phyloP scores from a whole-genome alignment of 208 protist genomes.

The Leishmania lainsoni region DNA sequence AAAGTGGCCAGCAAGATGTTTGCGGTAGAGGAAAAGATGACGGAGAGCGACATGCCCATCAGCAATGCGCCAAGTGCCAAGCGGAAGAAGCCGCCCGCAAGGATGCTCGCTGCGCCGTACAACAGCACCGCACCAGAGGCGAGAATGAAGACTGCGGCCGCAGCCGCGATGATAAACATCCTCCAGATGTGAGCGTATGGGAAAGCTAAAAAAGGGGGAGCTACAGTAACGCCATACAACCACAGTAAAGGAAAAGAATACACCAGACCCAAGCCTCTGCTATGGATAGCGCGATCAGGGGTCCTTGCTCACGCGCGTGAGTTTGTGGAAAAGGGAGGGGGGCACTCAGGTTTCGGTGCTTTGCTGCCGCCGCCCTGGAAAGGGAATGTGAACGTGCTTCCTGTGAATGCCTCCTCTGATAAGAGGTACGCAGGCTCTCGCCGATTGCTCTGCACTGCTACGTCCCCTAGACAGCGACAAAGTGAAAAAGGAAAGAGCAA shows the following conservation, averaged over 20 bases:
- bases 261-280: not conserved
- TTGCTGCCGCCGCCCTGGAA: not conserved
- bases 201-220: not conserved
- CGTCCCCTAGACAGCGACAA: not conserved
- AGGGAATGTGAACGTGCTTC: not conserved
- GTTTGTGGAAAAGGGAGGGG: not conserved
- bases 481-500: not conserved
- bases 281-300: not conserved
- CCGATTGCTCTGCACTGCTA: not conserved
- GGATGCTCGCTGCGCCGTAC: slow-evolving; percentile 46
- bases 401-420: not conserved
- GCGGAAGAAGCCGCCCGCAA: slow-evolving; percentile 47
- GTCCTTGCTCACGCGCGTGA: not conserved
- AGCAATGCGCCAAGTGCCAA: slow-evolving; percentile 46
- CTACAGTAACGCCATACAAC: not conserved
- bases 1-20: slow-evolving; percentile 25
- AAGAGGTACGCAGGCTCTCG: not conserved
- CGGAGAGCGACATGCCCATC: slow-evolving; percentile 41
- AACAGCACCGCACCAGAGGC: slow-evolving; percentile 30
- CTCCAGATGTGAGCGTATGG: not conserved
- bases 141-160: slow-evolving; percentile 28
- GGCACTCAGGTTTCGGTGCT: not conserved
- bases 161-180: slow-evolving; percentile 14
- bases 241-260: not conserved
- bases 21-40: slow-evolving; percentile 46